Conservation (phyloP, 352 stramenopile genomes). For the Phytophthora idaei region DNA sequence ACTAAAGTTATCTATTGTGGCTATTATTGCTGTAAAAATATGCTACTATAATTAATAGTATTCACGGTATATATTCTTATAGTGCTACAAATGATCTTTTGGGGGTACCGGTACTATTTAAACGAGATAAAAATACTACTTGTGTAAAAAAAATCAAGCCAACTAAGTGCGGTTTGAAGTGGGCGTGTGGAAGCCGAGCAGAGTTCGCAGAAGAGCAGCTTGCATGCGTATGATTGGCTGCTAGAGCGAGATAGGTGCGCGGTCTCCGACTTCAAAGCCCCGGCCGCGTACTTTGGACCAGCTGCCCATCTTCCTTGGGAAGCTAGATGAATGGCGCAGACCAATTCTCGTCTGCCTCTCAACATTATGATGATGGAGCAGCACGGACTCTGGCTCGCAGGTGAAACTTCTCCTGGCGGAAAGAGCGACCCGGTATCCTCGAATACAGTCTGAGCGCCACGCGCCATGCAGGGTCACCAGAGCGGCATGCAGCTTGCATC, state of each 20-base stretch:
- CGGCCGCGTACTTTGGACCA: conserved; percentile 36
- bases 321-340: conserved; percentile 24
- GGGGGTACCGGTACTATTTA: too few species aligned
- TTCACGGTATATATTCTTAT: too few species aligned
- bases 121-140: background rate
- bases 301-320: conserved; percentile 22
- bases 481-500: conserved; percentile 3
- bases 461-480: conserved; percentile 10
- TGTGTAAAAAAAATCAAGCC: background rate
- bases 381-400: conserved; percentile 12
- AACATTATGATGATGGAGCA: conserved; percentile 28
- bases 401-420: conserved; percentile 41
- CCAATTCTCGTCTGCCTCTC: conserved; percentile 17
- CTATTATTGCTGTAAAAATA: too few species aligned
- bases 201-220: conserved; percentile 14
- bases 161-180: conserved; percentile 17
- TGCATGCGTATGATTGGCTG: conserved; percentile 20
- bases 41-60: too few species aligned
- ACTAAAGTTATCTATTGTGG: too few species aligned
- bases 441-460: background rate
- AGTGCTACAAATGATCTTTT: too few species aligned
- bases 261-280: conserved; percentile 8
- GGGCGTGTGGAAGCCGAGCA: background rate
- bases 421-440: background rate
- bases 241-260: conserved; percentile 19